phyloP scores from a whole-genome alignment of 2,329 filamentous ascomycete species.

The Sarocladium brachiariae region DNA sequence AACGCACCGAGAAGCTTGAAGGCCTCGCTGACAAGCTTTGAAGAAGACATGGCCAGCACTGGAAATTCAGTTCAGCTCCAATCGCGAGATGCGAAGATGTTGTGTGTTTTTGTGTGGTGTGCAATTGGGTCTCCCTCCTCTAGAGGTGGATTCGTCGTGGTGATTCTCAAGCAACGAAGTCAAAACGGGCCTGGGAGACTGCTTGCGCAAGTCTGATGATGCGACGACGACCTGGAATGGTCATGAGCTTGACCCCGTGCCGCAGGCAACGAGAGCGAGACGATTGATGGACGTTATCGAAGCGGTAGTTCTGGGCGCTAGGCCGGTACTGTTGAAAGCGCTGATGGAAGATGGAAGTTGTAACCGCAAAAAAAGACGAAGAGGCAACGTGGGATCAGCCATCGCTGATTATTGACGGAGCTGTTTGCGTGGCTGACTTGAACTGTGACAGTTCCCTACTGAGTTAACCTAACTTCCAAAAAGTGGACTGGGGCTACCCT shows the following conservation, averaged over 20 bases:
- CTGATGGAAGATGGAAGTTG: not conserved
- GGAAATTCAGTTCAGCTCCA: not conserved
- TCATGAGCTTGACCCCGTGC: constrained; percentile 5
- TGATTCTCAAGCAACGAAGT: constrained; percentile 6
- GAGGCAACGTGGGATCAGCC: constrained; percentile 1
- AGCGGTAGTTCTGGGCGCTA: not conserved
- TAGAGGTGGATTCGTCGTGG: not conserved
- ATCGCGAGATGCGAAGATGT: not conserved
- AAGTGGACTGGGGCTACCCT: too few relatives aligned
- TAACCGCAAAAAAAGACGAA: too few relatives aligned
- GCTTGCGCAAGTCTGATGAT: constrained; percentile 9
- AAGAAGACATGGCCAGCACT: not conserved
- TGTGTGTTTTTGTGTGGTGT: not conserved
- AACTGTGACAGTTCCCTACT: too few relatives aligned
- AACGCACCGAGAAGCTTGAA: constrained; percentile 7
- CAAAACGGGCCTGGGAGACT: constrained; percentile 6
- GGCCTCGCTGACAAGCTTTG: constrained; percentile 3
- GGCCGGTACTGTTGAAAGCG: not conserved
- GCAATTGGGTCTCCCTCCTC: not conserved
- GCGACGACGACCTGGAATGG: constrained; percentile 8
- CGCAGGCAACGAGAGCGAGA: not conserved
- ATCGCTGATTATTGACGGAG: not conserved
- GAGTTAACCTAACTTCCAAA: too few relatives aligned
- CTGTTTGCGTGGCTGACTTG: too few relatives aligned
- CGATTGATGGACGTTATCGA: not conserved